These are phyloP conservation scores for Penicillium sp. DNA, from an alignment of 2,329 filamentous ascomycete genomes.

Conservation along the genomic window DNA sequence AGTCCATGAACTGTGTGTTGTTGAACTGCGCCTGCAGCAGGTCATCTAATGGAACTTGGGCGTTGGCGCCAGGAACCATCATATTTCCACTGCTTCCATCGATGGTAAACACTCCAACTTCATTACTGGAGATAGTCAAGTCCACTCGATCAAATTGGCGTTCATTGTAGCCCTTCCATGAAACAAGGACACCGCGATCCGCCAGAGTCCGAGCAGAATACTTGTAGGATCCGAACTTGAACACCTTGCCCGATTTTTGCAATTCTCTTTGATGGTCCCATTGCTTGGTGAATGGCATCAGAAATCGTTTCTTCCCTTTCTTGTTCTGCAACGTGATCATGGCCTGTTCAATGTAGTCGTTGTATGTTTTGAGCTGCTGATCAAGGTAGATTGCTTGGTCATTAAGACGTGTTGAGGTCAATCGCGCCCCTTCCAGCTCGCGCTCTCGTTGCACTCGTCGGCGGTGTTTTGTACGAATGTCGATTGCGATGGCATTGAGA, in stretches of 20 bases:
- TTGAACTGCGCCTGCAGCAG: constrained; percentile 96
- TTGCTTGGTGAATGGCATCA: constrained; percentile 96
- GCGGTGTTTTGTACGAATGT: constrained; percentile 96
- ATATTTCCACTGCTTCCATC: constrained; percentile 91
- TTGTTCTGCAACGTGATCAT: constrained; percentile 97
- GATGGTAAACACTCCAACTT: constrained; percentile 90
- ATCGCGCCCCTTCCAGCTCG: constrained; percentile 71
- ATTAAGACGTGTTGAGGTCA: constrained; percentile 53
- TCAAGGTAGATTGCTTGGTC: constrained; percentile 85
- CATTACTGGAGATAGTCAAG: constrained; percentile 89
- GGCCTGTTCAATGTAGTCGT: constrained; percentile 98
- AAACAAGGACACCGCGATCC: constrained; percentile 91
- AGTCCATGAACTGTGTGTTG: constrained; percentile 91
- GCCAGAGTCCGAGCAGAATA: constrained; percentile 87
- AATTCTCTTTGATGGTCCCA: constrained; percentile 98
- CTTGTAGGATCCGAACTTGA: constrained; percentile 97
- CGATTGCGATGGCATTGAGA: constrained; percentile 94
- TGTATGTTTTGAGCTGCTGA: constrained; percentile 94
- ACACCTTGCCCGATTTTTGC: constrained; percentile 86
- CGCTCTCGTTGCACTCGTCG: constrained; percentile 88
- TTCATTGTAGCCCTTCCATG: constrained; percentile 82
- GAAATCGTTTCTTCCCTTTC: constrained; percentile 91
- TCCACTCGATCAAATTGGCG: constrained; percentile 91
- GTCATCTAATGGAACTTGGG: constrained; percentile 87
- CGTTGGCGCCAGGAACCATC: constrained; percentile 92